Evolutionary conservation across 2,329 filamentous ascomycete species (phyloP).

Genomic region (Chlorencoelia australis): DNA sequence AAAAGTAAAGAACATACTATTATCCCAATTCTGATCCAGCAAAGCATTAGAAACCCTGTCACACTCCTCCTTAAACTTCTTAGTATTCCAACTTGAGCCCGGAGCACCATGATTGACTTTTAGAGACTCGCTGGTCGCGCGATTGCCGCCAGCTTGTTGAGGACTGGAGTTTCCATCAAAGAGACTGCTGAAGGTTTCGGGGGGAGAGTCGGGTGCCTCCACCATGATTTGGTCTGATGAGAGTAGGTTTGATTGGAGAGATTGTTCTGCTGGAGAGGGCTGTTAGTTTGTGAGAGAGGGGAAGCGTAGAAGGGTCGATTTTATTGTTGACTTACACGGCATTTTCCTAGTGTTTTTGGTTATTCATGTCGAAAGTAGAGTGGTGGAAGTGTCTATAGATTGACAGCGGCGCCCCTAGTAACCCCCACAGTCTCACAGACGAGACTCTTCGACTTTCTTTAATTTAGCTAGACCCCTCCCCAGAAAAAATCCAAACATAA

Average conservation of each 20-base stretch:
- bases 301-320: background rate
- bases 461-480: no score
- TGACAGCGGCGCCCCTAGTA: no score
- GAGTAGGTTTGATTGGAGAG: conserved; percentile 3
- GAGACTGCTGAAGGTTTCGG: conserved; percentile 5
- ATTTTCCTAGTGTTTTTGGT: no score
- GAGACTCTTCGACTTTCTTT: no score
- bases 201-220: conserved; percentile 23
- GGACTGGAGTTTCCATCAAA: background rate
- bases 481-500: background rate
- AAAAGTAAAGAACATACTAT: conserved; percentile 30
- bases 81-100: conserved; percentile 43
- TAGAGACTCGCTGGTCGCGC: conserved; percentile 2
- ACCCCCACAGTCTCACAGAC: no score
- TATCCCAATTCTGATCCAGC: conserved; percentile 41
- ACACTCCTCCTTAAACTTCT: conserved; percentile 46
- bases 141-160: conserved; percentile 3
- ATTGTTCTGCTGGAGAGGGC: conserved; percentile 4
- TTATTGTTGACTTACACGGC: conserved; percentile 15
- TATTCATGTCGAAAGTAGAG: no score
- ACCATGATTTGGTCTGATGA: conserved; percentile 14
- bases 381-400: no score
- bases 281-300: no score
- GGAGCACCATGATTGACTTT: conserved; percentile 30
- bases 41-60: conserved; percentile 37